Conservation (phyloP, 2,329 filamentous ascomycete species). For the Fusarium pseudoanthophilum region DNA sequence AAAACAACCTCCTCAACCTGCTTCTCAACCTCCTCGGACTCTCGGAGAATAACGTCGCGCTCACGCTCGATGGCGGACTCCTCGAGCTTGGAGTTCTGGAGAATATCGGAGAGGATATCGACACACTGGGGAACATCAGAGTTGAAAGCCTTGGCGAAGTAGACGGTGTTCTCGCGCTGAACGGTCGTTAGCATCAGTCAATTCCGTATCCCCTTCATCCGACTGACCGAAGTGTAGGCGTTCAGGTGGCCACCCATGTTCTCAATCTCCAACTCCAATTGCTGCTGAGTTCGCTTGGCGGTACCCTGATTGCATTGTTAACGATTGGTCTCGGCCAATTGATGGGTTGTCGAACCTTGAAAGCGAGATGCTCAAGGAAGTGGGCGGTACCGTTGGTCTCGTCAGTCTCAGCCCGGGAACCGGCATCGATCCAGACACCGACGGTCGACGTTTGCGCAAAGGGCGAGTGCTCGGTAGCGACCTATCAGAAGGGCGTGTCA, state of each 20-base stretch:
- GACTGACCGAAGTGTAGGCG: slow-evolving; percentile 96
- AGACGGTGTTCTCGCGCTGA: slow-evolving; percentile 98
- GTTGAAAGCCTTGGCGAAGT: slow-evolving; percentile 99
- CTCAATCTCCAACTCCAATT: slow-evolving; percentile 99
- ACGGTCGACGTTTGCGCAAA: slow-evolving; percentile 98
- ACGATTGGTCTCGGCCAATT: slow-evolving; percentile 33
- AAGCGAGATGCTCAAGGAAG: slow-evolving; percentile 99
- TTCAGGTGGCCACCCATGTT: slow-evolving; percentile 99
- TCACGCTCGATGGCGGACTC: slow-evolving; percentile 92
- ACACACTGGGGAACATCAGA: slow-evolving; percentile 95
- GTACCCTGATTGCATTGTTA: slow-evolving; percentile 74
- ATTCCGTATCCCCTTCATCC: slow-evolving; percentile 40
- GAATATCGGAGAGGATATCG: slow-evolving; percentile 98
- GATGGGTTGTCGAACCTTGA: slow-evolving; percentile 77
- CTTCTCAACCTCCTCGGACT: slow-evolving; percentile 99
- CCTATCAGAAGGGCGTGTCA: slow-evolving; percentile 63
- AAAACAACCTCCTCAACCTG: slow-evolving; percentile 99
- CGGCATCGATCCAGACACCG: slow-evolving; percentile 99
- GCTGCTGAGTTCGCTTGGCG: slow-evolving; percentile 91
- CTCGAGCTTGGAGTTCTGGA: slow-evolving; percentile 99
- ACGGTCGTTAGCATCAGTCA: slow-evolving; percentile 43
- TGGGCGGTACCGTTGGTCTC: slow-evolving; percentile 99
- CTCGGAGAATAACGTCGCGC: slow-evolving; percentile 97
- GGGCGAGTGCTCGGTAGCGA: slow-evolving; percentile 97
- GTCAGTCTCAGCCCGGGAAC: slow-evolving; percentile 96